Base-by-base conservation (phyloP, 345 rosid species). In the Trapa bicornis region DNA sequence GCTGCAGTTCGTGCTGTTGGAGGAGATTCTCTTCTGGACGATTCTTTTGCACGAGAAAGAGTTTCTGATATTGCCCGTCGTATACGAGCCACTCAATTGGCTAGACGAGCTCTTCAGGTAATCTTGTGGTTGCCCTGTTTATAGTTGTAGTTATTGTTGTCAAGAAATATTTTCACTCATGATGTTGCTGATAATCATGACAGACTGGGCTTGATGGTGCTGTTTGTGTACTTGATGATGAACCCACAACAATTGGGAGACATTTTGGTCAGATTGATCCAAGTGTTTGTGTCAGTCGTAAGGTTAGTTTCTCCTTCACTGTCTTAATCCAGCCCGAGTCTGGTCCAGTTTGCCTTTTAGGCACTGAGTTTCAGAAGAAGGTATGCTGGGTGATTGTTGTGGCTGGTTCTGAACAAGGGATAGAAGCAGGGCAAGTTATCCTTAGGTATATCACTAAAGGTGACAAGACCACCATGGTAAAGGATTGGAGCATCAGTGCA, bases 1-100 rank as follows among this genome's bases (percentile, higher is more conserved):
- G 96, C 99, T 71, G 97, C 99, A 17, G 96, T 94, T 74, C 96
- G 99, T 72, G 99, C 99, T 32, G 97, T 94, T 36, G 99, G 99
- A 71, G 93, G 97, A 75, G 97, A 94, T 84, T 94, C 96, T 83
- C 93, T 94, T 75, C 91, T 94, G 53, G 95, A 89, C 81, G 99
- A 94, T 83, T 91, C 99, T 69, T 94, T 94, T 81, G 99, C 99
- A 53, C 83, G 99, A 67, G 99, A 94, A 80, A 91, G 97, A 75
- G 99, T 94, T 68, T 84, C 99, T 58, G 82, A 91, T 78, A 94
- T 94, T 84, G 99, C 96, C 14, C 96, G 85, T 53, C 84, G 97
- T 74, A 94, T 94, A 78, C 96, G 95, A 61, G 72, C 77, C 39
- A 86, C 89, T 74, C 99, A 94, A 74, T 78, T 94, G 77, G 91